phyloP scores from a whole-genome alignment of 306 rosid genomes.

The Pyrus bretschneideri region DNA sequence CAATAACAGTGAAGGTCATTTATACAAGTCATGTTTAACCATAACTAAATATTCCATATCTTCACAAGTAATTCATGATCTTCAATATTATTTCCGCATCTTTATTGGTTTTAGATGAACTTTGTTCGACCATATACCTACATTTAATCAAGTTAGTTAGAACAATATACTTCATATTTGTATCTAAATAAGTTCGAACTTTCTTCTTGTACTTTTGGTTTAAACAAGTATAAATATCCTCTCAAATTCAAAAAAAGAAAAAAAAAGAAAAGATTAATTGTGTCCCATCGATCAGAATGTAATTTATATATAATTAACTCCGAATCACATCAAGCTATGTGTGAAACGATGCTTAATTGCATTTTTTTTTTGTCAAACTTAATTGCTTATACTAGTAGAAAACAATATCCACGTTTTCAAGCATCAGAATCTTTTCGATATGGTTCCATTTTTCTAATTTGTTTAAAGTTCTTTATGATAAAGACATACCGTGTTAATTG shows the following conservation, averaged over 20 bases:
- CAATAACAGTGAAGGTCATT: background rate
- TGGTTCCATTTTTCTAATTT: slow-evolving; percentile 1
- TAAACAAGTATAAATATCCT: background rate
- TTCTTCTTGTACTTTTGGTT: background rate
- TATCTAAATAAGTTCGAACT: background rate
- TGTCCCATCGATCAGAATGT: background rate
- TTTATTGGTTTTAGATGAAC: too few relatives aligned
- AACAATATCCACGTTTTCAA: slow-evolving; percentile 76
- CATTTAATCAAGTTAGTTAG: too few relatives aligned
- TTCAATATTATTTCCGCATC: background rate
- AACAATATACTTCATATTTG: background rate
- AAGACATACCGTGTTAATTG: slow-evolving; percentile 50
- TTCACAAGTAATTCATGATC: background rate
- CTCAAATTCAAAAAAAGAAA: too few relatives aligned
- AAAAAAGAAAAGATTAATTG: too few relatives aligned
- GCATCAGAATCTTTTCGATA: slow-evolving; percentile 52
- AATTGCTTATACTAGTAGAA: slow-evolving; percentile 62
- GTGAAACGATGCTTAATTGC: slow-evolving; percentile 30
- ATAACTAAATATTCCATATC: background rate
- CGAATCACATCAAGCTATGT: slow-evolving; percentile 43
- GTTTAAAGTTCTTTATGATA: slow-evolving; percentile 24
- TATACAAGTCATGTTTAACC: background rate
- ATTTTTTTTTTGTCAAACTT: too few relatives aligned
- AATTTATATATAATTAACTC: background rate
- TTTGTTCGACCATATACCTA: too few relatives aligned